A percentile compares a stretch with the other conserved stretches of the same genome.
phyloP scores from a whole-genome alignment of 2,329 filamentous ascomycete species.

The Fusarium goolgardi region DNA sequence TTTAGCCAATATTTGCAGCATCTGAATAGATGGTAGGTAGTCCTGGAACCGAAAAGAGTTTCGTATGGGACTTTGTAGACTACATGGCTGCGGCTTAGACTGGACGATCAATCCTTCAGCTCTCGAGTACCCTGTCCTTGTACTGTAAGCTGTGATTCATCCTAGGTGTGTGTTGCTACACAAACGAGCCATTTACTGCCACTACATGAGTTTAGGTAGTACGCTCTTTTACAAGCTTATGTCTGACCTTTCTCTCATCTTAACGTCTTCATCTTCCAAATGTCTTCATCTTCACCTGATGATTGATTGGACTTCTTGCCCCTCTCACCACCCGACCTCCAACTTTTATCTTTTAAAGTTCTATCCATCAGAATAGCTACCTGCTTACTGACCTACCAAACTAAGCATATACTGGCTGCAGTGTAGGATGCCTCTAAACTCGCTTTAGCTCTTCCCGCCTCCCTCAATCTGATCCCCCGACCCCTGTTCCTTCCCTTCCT shows the following conservation, averaged over 20 bases:
- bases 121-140: background rate
- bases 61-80: background rate
- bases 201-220: background rate
- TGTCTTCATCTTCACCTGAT: background rate
- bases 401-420: background rate
- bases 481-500: constrained; percentile 31
- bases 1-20: background rate
- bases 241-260: background rate
- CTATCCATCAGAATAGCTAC: background rate
- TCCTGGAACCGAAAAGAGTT: background rate
- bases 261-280: background rate
- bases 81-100: constrained; percentile 9
- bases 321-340: constrained; percentile 15
- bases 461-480: constrained; percentile 15
- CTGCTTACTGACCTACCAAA: background rate
- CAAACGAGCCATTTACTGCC: constrained; percentile 5
- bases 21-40: background rate
- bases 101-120: background rate
- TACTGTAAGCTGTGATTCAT: background rate
- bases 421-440: constrained; percentile 9
- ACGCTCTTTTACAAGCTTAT: background rate
- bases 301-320: background rate
- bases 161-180: background rate
- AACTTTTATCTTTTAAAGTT: constrained; percentile 16
- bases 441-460: constrained; percentile 23